These are phyloP conservation scores for Gynochthodes officinalis DNA, from an alignment of 257 asterid genomes.

Conservation along the genomic window DNA sequence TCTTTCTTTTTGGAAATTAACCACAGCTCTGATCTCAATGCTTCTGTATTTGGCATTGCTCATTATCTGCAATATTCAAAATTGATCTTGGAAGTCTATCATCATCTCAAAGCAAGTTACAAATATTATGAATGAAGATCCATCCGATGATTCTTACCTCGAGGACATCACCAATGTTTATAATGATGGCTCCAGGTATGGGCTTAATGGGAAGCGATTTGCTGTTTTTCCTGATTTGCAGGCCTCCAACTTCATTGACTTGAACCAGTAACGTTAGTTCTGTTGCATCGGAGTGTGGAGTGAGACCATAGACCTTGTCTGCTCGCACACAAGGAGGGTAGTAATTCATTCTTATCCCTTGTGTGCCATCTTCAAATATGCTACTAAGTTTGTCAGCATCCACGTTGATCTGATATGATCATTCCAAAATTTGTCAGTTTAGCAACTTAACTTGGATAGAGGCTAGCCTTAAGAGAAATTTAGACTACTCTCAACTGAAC, in stretches of 20 bases:
- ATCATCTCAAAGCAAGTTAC: background rate
- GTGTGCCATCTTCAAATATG: slow-evolving; percentile 30
- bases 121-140: background rate
- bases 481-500: no score
- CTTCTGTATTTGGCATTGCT: slow-evolving; percentile 31
- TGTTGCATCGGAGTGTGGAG: slow-evolving; percentile 37
- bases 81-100: background rate
- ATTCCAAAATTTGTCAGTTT: background rate
- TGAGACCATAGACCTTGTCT: slow-evolving; percentile 34
- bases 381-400: slow-evolving; percentile 17
- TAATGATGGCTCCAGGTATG: slow-evolving; percentile 24
- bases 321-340: slow-evolving; percentile 35
- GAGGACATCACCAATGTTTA: slow-evolving; percentile 32
- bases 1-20: slow-evolving; percentile 23
- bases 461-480: no score
- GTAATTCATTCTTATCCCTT: slow-evolving; percentile 39
- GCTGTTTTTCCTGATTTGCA: slow-evolving; percentile 26
- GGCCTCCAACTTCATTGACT: slow-evolving; percentile 33
- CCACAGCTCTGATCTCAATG: slow-evolving; percentile 34
- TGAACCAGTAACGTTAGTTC: slow-evolving; percentile 28
- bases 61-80: slow-evolving; percentile 18
- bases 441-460: no score
- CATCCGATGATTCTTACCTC: slow-evolving; percentile 17
- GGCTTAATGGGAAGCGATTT: slow-evolving; percentile 27
- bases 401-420: slow-evolving; percentile 22